A percentile compares a stretch with the other conserved stretches of the same genome.
Evolutionary conservation across 164 flowering plant species (phyloP).

Genomic region (Dillenia suffruticosa): DNA sequence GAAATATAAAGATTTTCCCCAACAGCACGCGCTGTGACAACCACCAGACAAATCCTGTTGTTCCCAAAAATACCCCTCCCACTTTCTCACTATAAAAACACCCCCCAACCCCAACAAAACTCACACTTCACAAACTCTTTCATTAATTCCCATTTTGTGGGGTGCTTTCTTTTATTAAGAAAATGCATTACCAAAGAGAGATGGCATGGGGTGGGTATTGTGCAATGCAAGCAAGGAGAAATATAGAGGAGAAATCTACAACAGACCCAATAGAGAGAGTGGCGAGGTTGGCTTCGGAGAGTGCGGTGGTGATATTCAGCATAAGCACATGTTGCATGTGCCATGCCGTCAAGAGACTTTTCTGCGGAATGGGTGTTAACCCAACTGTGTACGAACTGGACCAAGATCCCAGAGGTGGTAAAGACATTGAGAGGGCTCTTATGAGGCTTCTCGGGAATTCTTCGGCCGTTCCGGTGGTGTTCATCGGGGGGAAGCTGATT

Average conservation of each 20-base stretch:
- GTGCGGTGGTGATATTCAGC: conserved; percentile 70
- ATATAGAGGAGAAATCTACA: background rate
- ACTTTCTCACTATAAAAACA: background rate
- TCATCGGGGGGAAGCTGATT: conserved; percentile 63
- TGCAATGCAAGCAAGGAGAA: conserved; percentile 4
- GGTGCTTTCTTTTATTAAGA: background rate
- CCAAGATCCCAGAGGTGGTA: conserved; percentile 44
- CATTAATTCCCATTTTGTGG: background rate
- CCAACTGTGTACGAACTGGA: conserved; percentile 66
- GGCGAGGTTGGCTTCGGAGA: conserved; percentile 45
- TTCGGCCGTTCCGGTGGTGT: conserved; percentile 51
- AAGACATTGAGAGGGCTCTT: conserved; percentile 51
- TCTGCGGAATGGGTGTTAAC: conserved; percentile 66
- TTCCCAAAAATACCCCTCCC: background rate
- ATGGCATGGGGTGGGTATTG: background rate
- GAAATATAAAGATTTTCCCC: background rate
- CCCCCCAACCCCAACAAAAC: background rate
- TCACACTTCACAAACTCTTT: too few relatives aligned
- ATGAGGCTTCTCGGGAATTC: conserved; percentile 32
- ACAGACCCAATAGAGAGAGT: conserved; percentile 43
- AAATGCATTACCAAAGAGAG: conserved; percentile 13
- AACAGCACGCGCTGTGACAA: conserved; percentile 23
- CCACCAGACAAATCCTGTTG: conserved; percentile 8
- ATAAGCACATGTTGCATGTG: conserved; percentile 69
- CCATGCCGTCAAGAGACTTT: conserved; percentile 61